phyloP scores from a whole-genome alignment of 345 rosid genomes.

The Schrenkiella parvula region DNA sequence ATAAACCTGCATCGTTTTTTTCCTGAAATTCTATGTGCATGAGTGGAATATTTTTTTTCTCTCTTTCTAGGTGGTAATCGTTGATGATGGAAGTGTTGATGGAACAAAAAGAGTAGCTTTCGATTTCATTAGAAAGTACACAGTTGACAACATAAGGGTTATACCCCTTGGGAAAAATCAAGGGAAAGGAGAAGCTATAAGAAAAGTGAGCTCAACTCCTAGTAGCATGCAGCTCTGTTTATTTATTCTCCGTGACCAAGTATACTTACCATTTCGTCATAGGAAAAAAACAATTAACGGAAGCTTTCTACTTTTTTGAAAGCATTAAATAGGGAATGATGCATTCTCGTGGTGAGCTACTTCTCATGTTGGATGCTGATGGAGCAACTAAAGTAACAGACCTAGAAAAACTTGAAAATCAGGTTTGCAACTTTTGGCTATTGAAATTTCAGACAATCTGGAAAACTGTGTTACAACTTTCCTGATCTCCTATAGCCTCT shows the following conservation, averaged over 20 bases:
- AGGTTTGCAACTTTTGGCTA: slow-evolving; percentile 48
- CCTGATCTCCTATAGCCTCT: slow-evolving; percentile 40
- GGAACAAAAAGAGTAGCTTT: slow-evolving; percentile 81
- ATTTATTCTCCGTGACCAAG: not conserved
- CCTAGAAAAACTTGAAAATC: slow-evolving; percentile 89
- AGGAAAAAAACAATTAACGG: slow-evolving; percentile 32
- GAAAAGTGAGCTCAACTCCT: slow-evolving; percentile 74
- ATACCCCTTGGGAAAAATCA: slow-evolving; percentile 92
- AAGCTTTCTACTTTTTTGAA: slow-evolving; percentile 65
- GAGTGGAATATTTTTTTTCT: not conserved
- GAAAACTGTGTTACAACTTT: slow-evolving; percentile 5
- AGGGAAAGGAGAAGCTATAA: slow-evolving; percentile 99
- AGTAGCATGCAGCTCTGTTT: not conserved
- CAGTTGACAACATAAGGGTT: slow-evolving; percentile 73
- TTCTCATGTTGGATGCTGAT: slow-evolving; percentile 98
- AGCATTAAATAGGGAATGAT: slow-evolving; percentile 99
- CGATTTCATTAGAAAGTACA: slow-evolving; percentile 63
- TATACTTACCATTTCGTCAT: slow-evolving; percentile 2
- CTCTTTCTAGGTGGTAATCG: slow-evolving; percentile 61
- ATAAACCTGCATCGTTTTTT: not conserved
- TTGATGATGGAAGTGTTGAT: slow-evolving; percentile 97
- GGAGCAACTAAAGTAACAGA: slow-evolving; percentile 97
- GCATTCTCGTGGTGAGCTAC: slow-evolving; percentile 95
- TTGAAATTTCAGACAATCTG: not conserved
- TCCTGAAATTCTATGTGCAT: not conserved